Percentiles rank a stretch among this genome's conserved stretches.
Evolutionary conservation across 148 eudicot genomes (phyloP).

Genomic region (Mesembryanthemum crystallinum): DNA sequence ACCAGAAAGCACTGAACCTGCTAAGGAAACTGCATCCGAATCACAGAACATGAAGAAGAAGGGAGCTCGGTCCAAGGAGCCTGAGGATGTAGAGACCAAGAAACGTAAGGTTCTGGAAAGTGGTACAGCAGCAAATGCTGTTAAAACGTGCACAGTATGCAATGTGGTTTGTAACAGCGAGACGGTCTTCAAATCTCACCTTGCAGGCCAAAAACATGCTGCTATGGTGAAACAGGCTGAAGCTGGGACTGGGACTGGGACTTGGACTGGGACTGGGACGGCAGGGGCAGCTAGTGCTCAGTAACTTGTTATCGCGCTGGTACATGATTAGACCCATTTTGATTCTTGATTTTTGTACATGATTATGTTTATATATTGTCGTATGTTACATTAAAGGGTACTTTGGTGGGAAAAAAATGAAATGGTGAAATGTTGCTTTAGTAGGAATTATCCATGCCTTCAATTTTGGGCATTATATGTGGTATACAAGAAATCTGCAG

Average conservation of each 20-base stretch:
- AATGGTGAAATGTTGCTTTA: too few species aligned
- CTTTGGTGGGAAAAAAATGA: too few species aligned
- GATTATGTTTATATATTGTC: too few species aligned
- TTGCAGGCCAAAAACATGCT: constrained; percentile 40
- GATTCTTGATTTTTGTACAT: too few species aligned
- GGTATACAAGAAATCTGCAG: too few species aligned
- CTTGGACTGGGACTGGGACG: neutral
- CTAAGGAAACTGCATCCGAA: neutral
- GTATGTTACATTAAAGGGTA: too few species aligned
- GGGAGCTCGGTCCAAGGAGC: constrained; percentile 10
- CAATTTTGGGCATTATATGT: too few species aligned
- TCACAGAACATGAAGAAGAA: constrained; percentile 13
- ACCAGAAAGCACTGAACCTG: neutral
- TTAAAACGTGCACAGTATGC: constrained; percentile 33
- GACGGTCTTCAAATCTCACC: constrained; percentile 30
- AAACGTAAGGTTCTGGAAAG: constrained; percentile 29
- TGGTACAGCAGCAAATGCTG: constrained; percentile 30
- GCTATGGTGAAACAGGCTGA: constrained; percentile 30
- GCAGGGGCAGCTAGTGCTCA: neutral
- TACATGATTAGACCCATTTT: too few species aligned
- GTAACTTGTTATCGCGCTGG: neutral
- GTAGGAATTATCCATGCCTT: too few species aligned
- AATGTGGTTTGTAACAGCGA: constrained; percentile 49
- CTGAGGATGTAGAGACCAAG: constrained; percentile 35
- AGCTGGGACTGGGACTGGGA: constrained; percentile 15